Conservation (phyloP, 495 filamentous ascomycete genomes). For the Aspergillus diversus region DNA sequence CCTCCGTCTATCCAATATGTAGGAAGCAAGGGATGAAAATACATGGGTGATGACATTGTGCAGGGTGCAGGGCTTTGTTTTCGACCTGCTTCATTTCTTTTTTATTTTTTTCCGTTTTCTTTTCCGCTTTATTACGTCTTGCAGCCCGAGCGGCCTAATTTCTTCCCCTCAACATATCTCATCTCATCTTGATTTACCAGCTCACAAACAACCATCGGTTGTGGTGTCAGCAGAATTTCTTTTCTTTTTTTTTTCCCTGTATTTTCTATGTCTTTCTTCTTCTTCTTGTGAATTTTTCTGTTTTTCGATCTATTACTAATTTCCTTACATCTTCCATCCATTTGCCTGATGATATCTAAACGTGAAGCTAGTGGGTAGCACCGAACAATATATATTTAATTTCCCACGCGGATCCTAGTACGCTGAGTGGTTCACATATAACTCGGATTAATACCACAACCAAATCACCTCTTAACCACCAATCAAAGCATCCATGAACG, state of each 20-base stretch:
- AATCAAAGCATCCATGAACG: too few species aligned
- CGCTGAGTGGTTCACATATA: too few species aligned
- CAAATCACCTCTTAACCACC: too few species aligned
- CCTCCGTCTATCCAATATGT: conserved; percentile 24
- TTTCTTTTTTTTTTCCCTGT: neutral
- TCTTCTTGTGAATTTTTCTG: neutral
- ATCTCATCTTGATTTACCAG: too few species aligned
- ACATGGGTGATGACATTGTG: neutral
- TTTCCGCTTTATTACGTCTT: neutral
- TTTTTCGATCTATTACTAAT: neutral
- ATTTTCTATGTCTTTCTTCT: neutral
- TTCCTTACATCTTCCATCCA: neutral
- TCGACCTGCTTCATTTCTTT: neutral
- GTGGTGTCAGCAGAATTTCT: neutral
- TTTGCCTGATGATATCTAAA: too few species aligned
- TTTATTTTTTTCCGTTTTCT: neutral
- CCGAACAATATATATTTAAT: too few species aligned
- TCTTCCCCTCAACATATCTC: too few species aligned
- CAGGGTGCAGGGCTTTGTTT: neutral
- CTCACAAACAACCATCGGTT: too few species aligned
- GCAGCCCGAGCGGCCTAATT: too few species aligned
- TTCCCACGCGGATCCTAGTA: too few species aligned
- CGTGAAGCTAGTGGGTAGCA: too few species aligned
- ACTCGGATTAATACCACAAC: too few species aligned
- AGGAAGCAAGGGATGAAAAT: neutral